Evolutionary conservation across 805 yeast species (phyloP).

Genomic region (Torulaspora indica): DNA sequence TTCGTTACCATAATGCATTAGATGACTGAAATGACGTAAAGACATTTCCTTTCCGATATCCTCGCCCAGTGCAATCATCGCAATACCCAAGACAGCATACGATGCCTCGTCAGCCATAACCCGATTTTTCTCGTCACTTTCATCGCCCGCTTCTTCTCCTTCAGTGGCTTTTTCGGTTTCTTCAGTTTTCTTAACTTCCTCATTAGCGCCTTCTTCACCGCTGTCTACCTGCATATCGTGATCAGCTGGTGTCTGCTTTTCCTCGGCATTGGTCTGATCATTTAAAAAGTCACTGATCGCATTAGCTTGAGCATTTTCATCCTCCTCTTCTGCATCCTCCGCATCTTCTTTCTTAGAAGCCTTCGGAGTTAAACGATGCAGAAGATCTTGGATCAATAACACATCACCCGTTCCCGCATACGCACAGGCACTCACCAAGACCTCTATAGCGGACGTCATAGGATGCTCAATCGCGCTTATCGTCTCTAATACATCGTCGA

Average conservation of each 20-base stretch:
- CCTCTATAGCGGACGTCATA: constrained; percentile 80
- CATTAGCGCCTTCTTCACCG: constrained; percentile 19
- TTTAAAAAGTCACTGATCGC: constrained; percentile 35
- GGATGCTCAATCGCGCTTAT: constrained; percentile 95
- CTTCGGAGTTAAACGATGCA: constrained; percentile 75
- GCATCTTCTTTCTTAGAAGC: constrained; percentile 56
- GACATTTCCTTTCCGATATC: constrained; percentile 98
- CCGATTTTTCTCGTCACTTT: constrained; percentile 29
- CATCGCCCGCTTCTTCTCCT: constrained; percentile 31
- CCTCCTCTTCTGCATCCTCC: constrained; percentile 56
- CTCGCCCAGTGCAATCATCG: constrained; percentile 94
- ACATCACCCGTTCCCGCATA: constrained; percentile 98
- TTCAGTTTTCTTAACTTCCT: constrained; percentile 39
- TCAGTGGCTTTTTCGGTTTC: constrained; percentile 41
- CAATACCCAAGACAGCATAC: constrained; percentile 90
- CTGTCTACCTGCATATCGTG: constrained; percentile 22
- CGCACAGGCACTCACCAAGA: constrained; percentile 86
- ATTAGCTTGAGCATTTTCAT: constrained; percentile 36
- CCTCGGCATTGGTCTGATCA: constrained; percentile 28
- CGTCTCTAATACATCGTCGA: constrained; percentile 89
- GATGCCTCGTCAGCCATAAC: constrained; percentile 45
- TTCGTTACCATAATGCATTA: constrained; percentile 96
- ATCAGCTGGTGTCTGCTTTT: constrained; percentile 22
- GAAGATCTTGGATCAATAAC: constrained; percentile 81
- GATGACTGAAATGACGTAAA: constrained; percentile 91